Base-by-base conservation (phyloP, 2,329 filamentous ascomycete genomes). In the Waltergamsia citrina region DNA sequence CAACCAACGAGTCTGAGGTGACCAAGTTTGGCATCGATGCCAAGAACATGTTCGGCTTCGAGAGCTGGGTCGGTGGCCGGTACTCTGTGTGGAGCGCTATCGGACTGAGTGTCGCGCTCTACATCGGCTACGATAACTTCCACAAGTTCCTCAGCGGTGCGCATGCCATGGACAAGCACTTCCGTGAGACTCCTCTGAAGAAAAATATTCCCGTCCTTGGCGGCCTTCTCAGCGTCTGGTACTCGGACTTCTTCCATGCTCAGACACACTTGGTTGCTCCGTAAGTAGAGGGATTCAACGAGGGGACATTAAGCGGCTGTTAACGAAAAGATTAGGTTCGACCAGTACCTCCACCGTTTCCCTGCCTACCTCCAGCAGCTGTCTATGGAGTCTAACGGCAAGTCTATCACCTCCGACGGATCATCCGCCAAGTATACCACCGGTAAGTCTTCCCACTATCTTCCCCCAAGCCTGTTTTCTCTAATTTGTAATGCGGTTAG, bases 81-180 rank as follows among this genome's bases (percentile, higher is more conserved):
- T 98, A 98, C 76, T 94, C 87, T 40, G 92, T 98, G 46, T 98
- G 92, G 92, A 94, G 87, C 48, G 92, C 92, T 59, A 98, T 98
- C 54, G 92, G 92, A 48, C 70, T 98, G 42, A 94, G 86, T 43
- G 88, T 98, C 38, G 82, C 82, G 48, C 73, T 98, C 45, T 94
- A 95, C 70, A 83, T 98, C 57, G 92, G 92, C 56, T 98, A 73
- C 60, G 88, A 96, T 58, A 95, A 95, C 75, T 98, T 96, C 72
- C 78, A 92, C 63, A 75, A 94, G 64, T 95, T 98, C 76, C 74
- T 96, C 34, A 78, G 82, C 42, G 92, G 92, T 60, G 92, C 86
- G 35, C 84, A 98, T 56, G 86, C 85, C 54, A 95, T 98, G 88
- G 92, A 98, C 70, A 87, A 86, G 69, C 92, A 98, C 72, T 98